Evolutionary conservation across 768 basidiomycete species (phyloP), one percentile per base, ranked within the genome.

Genomic region (Thelephora ganbajun): DNA sequence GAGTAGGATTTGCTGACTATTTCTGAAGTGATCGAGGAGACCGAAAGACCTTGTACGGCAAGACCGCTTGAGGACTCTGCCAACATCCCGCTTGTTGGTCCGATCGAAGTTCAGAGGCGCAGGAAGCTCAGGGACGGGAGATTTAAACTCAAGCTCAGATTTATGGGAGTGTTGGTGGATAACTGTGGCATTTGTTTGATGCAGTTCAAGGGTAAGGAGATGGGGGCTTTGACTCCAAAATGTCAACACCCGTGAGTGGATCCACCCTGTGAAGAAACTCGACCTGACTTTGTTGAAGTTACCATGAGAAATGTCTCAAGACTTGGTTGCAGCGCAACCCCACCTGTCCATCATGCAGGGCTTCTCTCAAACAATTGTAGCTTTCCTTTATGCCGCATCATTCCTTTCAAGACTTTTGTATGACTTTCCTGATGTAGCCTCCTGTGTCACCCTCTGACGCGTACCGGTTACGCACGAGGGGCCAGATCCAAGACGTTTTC

Each of bases 101-200:
- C 46, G 20, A 59, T 86, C 55, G 74, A 76, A 52, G 66, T 84
- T 12, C 65, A 72, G 59, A 73, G 80, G 18, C 68, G 74, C 46
- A 71, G 84, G 19, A 69, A 69, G 43, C 75, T 74, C 43, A 67
- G 67, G 52, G 74, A 83, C 54, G 83, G 84, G 5, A 78, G 78
- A 37, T 68, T 78, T 47, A 87, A 86, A 65, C 55, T 84, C 41
- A 88, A 85, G 65, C 61, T 86, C 44, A 67, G 69, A 6, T 59
- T 87, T 44, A 63, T 83, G 16, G 85, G 79, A 35, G 66, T 72
- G 12, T 56, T 67, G 1, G 83, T 88, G 33, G 76, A 80, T 52
- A 75, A 75, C 56, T 89, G 86, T 61, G 73, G 78, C 35, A 79
- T 86, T 44, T 88, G 86, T 58, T 63, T 85, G 59, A 72, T 69